Evolutionary conservation across 2,329 filamentous ascomycete species (phyloP).

Genomic region (Pseudogymnoascus sp.): DNA sequence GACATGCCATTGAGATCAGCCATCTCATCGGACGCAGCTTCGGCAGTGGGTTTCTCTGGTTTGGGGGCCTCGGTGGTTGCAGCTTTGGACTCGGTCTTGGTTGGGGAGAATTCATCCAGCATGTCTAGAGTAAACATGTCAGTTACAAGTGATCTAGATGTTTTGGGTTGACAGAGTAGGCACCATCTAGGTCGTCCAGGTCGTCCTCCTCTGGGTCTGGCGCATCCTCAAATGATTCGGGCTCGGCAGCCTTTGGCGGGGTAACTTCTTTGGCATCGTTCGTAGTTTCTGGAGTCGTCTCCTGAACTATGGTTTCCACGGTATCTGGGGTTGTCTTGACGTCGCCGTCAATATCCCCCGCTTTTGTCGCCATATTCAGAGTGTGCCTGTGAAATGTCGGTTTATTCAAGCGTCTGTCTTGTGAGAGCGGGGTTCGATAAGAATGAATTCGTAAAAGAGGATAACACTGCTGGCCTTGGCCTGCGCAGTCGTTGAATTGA

Average conservation of each 20-base stretch:
- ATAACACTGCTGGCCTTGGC: background rate
- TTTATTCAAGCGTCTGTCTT: background rate
- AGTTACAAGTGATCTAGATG: background rate
- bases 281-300: background rate
- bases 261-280: background rate
- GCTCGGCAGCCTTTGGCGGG: background rate
- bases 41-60: constrained; percentile 17
- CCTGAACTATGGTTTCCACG: background rate
- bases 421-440: background rate
- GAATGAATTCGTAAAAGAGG: background rate
- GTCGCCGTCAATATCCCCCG: background rate
- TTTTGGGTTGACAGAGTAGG: background rate
- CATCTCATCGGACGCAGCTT: constrained; percentile 8
- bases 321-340: background rate
- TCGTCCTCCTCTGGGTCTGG: constrained; percentile 91
- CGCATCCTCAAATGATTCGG: constrained; percentile 41
- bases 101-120: constrained; percentile 78
- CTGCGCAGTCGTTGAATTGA: background rate
- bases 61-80: constrained; percentile 24
- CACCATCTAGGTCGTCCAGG: constrained; percentile 83
- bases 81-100: constrained; percentile 45
- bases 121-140: constrained; percentile 53
- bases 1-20: constrained; percentile 37
- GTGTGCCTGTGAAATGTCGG: background rate
- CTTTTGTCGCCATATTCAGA: background rate